Evolutionary conservation across 75 land plant species (phyloP).

Genomic region (Sequoia sempervirens): DNA sequence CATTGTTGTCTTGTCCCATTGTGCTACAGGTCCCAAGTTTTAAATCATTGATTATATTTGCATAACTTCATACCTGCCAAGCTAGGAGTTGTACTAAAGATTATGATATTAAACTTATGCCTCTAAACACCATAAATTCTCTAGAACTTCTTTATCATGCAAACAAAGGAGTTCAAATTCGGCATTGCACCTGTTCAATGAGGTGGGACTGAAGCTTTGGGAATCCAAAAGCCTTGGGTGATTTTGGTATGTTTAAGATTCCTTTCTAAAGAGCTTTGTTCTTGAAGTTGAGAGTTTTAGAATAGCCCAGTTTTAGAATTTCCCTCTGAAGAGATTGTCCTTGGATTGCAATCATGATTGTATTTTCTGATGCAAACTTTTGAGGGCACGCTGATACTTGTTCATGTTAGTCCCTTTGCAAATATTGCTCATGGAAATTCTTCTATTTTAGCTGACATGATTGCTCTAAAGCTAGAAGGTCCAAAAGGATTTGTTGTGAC

Average conservation of each 20-base stretch:
- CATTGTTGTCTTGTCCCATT: not conserved
- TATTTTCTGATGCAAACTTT: constrained; percentile 76
- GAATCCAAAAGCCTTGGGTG: not conserved
- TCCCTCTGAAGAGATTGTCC: not conserved
- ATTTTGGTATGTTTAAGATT: not conserved
- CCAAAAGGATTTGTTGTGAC: constrained; percentile 90
- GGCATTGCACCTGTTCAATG: not conserved
- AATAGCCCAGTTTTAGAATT: not conserved
- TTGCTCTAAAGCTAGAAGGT: constrained; percentile 89
- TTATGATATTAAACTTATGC: not conserved
- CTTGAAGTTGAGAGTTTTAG: not conserved
- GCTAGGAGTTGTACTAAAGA: not conserved
- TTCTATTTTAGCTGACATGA: constrained; percentile 95
- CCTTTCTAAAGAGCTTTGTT: not conserved
- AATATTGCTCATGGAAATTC: constrained; percentile 99
- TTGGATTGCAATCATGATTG: not conserved
- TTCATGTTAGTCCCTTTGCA: constrained; percentile 99
- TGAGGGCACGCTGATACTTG: constrained; percentile 95
- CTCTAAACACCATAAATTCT: not conserved
- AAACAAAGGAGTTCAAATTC: not conserved
- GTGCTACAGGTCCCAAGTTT: not conserved
- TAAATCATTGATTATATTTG: not conserved
- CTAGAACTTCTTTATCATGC: not conserved
- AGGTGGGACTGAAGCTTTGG: not conserved
- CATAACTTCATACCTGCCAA: not conserved